Base-by-base conservation (phyloP, 768 basidiomycete genomes). In the Mycena alexandri region DNA sequence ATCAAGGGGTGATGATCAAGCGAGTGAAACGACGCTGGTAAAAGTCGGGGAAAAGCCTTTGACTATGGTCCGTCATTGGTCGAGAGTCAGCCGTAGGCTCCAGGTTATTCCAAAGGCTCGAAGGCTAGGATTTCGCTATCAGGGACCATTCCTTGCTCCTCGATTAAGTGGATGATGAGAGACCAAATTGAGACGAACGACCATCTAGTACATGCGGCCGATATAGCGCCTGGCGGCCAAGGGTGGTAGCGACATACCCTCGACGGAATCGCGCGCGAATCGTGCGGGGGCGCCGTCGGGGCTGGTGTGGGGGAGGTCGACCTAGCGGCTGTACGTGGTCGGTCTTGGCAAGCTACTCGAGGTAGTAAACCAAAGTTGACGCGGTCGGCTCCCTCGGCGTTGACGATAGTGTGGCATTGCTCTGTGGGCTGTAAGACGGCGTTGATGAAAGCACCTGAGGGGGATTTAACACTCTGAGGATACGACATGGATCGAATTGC, bases 191-290 rank as follows among this genome's bases (percentile, higher is more conserved):
- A n/a, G n/a, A n/a, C n/a, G n/a, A n/a, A n/a, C n/a, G n/a, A n/a
- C n/a, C n/a, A n/a, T n/a, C n/a, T n/a, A n/a, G n/a, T 22, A 80
- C 80, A 66, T 87, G 85, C 3, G 86, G 85, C 69, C 85, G 73
- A 68, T 87, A 86, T 51, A 85, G 68, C 17, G 85, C 84, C n/a
- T n/a, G n/a, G n/a, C n/a, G n/a, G n/a, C 8, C 84, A 84, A 13
- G 83, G 80, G 3, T 80, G 77, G 71, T 87, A 87, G 34, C 85
- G 80, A 73, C 86, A 87, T n/a, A 87, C n/a, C n/a, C n/a, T n/a
- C n/a, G 77, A 42, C 85, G 77, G 71, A 86, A 86, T 44, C 86
- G 72, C n/a, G 78, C 73, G 65, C 86, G 86, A 71, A 86, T 83
- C 0, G 85, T 85, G 57, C 76, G 76, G 6, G 86, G 16, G 73